phyloP scores from a whole-genome alignment of 129 eudicot species.

The Saposhnikovia divaricata region DNA sequence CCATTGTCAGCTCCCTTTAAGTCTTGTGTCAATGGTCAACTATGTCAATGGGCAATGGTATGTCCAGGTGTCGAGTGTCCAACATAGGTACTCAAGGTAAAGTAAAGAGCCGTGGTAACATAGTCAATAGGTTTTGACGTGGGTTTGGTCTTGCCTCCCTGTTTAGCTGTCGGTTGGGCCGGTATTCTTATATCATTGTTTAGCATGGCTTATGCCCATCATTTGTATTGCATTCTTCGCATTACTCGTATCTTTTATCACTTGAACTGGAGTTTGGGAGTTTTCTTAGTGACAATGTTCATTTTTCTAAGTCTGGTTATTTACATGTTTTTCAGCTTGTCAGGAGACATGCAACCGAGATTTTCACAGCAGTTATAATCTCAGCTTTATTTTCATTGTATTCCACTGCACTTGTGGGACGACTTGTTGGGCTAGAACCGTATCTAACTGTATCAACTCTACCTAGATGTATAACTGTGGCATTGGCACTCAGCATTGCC shows the following conservation, averaged over 20 bases:
- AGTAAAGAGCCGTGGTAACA: background rate
- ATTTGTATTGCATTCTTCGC: background rate
- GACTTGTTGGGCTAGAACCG: constrained; percentile 79
- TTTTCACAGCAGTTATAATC: constrained; percentile 74
- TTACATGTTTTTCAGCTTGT: constrained; percentile 57
- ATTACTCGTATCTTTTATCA: background rate
- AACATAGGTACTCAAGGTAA: background rate
- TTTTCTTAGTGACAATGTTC: background rate
- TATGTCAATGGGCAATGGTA: background rate
- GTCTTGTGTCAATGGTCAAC: background rate
- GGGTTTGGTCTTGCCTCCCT: background rate
- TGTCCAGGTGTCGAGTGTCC: background rate
- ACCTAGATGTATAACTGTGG: constrained; percentile 95
- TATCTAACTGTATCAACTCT: constrained; percentile 65
- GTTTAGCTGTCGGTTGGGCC: background rate
- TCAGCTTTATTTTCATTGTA: constrained; percentile 80
- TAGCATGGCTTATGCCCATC: background rate
- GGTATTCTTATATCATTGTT: background rate
- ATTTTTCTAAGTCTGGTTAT: background rate
- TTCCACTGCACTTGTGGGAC: constrained; percentile 84
- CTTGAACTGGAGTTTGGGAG: background rate
- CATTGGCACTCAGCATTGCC: constrained; percentile 96
- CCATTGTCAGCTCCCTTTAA: background rate
- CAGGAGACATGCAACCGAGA: constrained; percentile 94
- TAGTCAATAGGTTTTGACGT: too few relatives aligned